Evolutionary conservation across 2,329 filamentous ascomycete species (phyloP), one percentile per base, ranked within the genome.

Genomic region (Scedosporium minutisporum): DNA sequence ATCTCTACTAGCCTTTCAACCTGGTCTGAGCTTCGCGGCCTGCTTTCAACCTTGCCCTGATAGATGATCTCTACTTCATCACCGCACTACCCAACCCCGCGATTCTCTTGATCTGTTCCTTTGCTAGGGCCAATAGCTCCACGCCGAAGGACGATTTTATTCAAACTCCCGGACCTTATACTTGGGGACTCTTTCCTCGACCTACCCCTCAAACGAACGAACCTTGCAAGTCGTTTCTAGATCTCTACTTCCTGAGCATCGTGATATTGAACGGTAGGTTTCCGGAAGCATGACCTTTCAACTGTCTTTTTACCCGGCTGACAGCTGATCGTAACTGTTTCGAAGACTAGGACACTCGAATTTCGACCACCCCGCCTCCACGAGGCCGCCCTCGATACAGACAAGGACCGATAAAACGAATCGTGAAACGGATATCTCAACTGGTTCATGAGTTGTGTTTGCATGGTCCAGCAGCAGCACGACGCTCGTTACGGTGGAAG

Each of bases 401-500:
- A n/a, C 29, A 3, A 38, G 33, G 10, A 38, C 33, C 10, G 33
- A 4, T 10, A 12, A 14, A 38, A 38, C 33, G 33, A 38, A 38
- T 6, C 7, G n/a, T 33, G 10, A 9, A 44, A 6, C 44, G 27
- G 44, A 53, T 23, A 27, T 16, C 27, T 25, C 41, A 53, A 14
- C 46, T 38, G 6, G 42, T 61, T 61, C 59, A 61, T 61, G 60
- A 42, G 21, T 23, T 10, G 48, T 18, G 53, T 18, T n/a, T 51
- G 10, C 10, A 51, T 27, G 9, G 21, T 25, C n/a, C 48, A 23
- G 27, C 46, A 61, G 46, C 60, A 51, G 41, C 60, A 61, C 60
- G 60, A 61, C 48, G 29, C 60, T 33, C 60, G 60, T 33, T 57
- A 61, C 60, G 60, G 60, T 21, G 48, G 60, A 9, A 51, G 46